Evolutionary conservation across 176 grass and related monocot genomes (phyloP).

Genomic region (Avena eriantha): DNA sequence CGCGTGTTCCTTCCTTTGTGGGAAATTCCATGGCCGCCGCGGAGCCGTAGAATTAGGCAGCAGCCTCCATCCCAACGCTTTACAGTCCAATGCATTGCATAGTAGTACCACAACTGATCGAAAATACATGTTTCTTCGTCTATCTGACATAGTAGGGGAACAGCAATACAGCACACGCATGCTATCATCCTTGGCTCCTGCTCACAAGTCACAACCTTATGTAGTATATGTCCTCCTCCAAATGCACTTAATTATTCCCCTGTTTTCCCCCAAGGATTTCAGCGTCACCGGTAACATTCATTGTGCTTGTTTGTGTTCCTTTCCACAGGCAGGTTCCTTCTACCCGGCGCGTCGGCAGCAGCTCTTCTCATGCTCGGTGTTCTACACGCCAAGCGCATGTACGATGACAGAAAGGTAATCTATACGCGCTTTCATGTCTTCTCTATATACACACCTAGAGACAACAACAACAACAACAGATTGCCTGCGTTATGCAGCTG

Average conservation of each 20-base stretch:
- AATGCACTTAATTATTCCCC: too few species aligned
- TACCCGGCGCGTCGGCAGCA: slow-evolving; percentile 78
- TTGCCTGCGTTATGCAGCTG: not conserved
- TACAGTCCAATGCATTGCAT: not conserved
- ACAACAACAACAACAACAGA: not conserved
- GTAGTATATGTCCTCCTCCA: too few species aligned
- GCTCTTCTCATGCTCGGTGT: slow-evolving; percentile 82
- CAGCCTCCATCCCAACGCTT: not conserved
- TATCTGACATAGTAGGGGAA: too few species aligned
- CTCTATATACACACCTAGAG: not conserved
- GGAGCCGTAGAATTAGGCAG: not conserved
- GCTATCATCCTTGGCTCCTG: too few species aligned
- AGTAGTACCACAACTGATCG: not conserved
- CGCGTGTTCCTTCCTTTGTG: not conserved
- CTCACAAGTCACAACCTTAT: too few species aligned
- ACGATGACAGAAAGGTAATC: slow-evolving; percentile 73
- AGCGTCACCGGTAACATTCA: not conserved
- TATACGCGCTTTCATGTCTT: not conserved
- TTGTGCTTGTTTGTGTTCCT: not conserved
- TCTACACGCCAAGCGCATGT: slow-evolving; percentile 80
- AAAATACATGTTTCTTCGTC: too few species aligned
- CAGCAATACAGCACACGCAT: too few species aligned
- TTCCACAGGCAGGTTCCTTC: slow-evolving; percentile 68
- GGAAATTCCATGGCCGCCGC: not conserved
- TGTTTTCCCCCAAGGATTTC: not conserved